phyloP scores from a whole-genome alignment of 306 rosid species.

The Fragaria ananassa region DNA sequence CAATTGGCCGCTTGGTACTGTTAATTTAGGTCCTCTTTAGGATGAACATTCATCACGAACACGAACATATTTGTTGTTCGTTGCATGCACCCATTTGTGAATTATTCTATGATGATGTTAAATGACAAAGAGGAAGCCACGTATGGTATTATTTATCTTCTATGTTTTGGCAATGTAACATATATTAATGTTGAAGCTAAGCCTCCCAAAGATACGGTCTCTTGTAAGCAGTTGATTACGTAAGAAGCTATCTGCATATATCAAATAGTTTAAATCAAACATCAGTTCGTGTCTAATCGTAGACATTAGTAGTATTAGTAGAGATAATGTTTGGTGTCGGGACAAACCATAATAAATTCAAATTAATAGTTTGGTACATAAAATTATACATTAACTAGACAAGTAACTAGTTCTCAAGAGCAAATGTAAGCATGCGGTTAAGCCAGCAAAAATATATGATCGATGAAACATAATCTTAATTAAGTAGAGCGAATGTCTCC shows the following conservation, averaged over 20 bases:
- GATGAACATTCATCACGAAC: neutral
- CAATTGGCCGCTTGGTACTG: neutral
- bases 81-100: neutral
- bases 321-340: neutral
- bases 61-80: neutral
- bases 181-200: neutral
- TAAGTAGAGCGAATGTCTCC: too few species aligned
- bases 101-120: neutral
- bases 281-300: neutral
- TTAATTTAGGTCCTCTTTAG: conserved; percentile 4
- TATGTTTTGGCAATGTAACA: neutral
- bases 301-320: neutral
- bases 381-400: neutral
- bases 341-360: neutral
- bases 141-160: neutral
- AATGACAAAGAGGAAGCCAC: neutral
- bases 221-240: neutral
- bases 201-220: neutral
- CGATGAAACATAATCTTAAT: neutral
- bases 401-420: neutral
- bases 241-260: neutral
- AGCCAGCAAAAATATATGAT: neutral
- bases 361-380: neutral
- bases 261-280: neutral
- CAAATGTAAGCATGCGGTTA: neutral